Evolutionary conservation across 2,329 filamentous ascomycete species (phyloP), one percentile per base, ranked within the genome.

Genomic region (Xylariaceae sp.): DNA sequence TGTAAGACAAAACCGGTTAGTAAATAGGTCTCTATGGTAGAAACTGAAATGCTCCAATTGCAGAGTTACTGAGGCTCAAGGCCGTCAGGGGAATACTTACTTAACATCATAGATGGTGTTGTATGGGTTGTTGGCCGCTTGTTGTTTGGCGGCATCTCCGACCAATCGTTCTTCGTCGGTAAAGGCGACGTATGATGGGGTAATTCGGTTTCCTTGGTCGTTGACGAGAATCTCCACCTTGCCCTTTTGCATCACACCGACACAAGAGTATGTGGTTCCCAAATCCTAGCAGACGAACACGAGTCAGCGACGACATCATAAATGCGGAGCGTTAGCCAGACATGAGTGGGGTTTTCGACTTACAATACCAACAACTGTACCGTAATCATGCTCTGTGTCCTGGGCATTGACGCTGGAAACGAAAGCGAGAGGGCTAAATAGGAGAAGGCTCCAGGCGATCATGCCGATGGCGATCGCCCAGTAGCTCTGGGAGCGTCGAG

Each of bases 111-210:
- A 93, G 72, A 93, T 83, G 47, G 89, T 93, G 70, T 87, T 84
- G 65, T 70, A 77, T 39, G 89, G 90, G 82, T 93, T 93, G 51
- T 85, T 76, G 60, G 89, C 87, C 71, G 89, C 92, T 82, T 96
- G 92, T 80, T 96, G 95, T 87, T 96, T 96, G 70, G 92, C 92
- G 70, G 94, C 91, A 76, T 99, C 94, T 83, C 94, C 94, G 66
- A 99, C 92, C 64, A 99, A 83, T 72, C 94, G 88, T 79, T 97
- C 94, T 62, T 97, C 92, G 69, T 97, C 92, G 75, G 92, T 97
- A 77, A 96, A 96, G 70, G 91, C 92, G 72, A 96, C 92, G 77
- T 94, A 96, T 62, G 91, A 96, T 50, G 92, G 92, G 67, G 92
- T 96, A 67, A 96, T 96, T 81, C 91, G 89, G 85, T 96, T 92